A percentile compares a stretch with the other conserved stretches of the same genome.
Evolutionary conservation across 768 basidiomycete genomes (phyloP).

Genomic region (Russula abietina): DNA sequence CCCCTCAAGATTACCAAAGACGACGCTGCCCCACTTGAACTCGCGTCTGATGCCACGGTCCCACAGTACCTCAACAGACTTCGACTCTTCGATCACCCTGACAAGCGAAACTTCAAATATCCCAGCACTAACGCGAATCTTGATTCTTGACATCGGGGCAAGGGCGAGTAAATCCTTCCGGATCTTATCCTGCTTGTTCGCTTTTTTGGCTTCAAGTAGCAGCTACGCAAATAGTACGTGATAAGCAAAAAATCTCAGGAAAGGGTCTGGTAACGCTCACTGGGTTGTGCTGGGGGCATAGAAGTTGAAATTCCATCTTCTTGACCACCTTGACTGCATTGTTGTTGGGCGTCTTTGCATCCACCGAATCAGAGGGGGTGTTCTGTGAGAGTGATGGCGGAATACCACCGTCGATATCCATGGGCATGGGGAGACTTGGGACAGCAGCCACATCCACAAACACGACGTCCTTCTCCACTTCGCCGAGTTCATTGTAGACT

Average conservation of each 20-base stretch:
- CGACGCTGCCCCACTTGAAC: slow-evolving; percentile 77
- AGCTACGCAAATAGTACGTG: slow-evolving; percentile 39
- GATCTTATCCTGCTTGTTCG: slow-evolving; percentile 68
- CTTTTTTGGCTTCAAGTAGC: slow-evolving; percentile 67
- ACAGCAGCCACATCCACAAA: slow-evolving; percentile 39
- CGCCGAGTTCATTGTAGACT: slow-evolving; percentile 54
- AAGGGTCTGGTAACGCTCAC: slow-evolving; percentile 42
- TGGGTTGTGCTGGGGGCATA: slow-evolving; percentile 88
- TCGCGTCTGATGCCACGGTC: slow-evolving; percentile 66
- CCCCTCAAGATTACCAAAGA: slow-evolving; percentile 67
- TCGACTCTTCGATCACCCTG: slow-evolving; percentile 60
- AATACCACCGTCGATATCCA: slow-evolving; percentile 32
- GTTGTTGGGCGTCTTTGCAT: slow-evolving; percentile 30
- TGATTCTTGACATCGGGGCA: slow-evolving; percentile 67
- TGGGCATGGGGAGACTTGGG: slow-evolving; percentile 25
- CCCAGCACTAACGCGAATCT: slow-evolving; percentile 77
- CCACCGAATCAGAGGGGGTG: slow-evolving; percentile 5
- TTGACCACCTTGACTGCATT: slow-evolving; percentile 53
- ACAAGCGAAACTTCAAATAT: slow-evolving; percentile 82
- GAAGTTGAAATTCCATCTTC: slow-evolving; percentile 66
- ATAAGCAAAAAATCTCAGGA: not conserved
- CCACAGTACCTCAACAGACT: slow-evolving; percentile 77
- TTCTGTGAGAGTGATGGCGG: slow-evolving; percentile 3
- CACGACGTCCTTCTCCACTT: slow-evolving; percentile 79
- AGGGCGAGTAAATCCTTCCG: slow-evolving; percentile 64